Evolutionary conservation across 768 basidiomycete genomes (phyloP), one percentile per base, ranked within the genome.

Genomic region (Pholiota conissans): DNA sequence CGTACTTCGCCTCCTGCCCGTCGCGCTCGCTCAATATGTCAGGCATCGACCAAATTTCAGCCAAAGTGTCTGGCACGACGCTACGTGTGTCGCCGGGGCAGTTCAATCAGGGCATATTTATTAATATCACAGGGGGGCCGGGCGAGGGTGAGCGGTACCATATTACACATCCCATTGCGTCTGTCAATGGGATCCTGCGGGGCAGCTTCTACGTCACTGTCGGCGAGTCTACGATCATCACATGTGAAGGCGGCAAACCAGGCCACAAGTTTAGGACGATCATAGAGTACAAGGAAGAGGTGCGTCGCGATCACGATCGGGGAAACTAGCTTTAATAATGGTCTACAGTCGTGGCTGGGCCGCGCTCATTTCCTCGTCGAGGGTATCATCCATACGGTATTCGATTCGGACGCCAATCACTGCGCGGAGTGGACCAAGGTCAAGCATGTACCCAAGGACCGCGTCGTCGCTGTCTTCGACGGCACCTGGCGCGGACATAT

Each of bases 281-380:
- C 63, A 84, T 97, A 56, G 93, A 95, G 66, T 98, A 96, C 76
- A 95, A 94, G 74, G 97, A 99, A 69, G 95, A 99, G 85, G 91
- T 91, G 58, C n/a, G 64, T 56, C 7, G 2, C 24, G 56, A 54
- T 40, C 54, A 14, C 49, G n/a, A 34, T 26, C 35, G 14, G n/a
- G 26, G 39, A 14, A 27, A n/a, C 9, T 2, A 45, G 24, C 24
- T 5, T 3, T 52, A 10, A 22, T 24, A 24, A 10, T n/a, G 18
- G 9, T 14, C 46, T 30, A 26, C 59, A 83, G 91, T 91, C 91
- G 2, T 98, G 95, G 95, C 79, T 97, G 45, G 93, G 95, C 52
- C 85, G 80, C 59, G 88, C 95, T 4, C 89, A 90, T 61, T 96
- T 89, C 78, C 74, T 89, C 42, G 60, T 91, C 5, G 95, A 95